A percentile compares a stretch with the other conserved stretches of the same genome.
phyloP scores from a whole-genome alignment of 1,284 basidiomycete species.

The Jaminaea rosea region DNA sequence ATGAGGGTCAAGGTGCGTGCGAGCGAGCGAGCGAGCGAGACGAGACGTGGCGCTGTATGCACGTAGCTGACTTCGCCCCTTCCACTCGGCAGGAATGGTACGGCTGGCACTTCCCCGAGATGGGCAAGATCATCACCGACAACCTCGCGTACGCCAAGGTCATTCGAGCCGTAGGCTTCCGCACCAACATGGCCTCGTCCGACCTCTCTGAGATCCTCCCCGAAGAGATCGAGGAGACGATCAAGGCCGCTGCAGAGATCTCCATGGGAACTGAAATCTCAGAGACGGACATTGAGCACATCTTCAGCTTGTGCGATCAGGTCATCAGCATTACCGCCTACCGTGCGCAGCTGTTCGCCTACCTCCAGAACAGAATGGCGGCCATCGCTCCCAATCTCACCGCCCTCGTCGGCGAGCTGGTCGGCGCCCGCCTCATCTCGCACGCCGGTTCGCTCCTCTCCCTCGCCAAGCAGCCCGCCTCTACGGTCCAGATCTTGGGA shows the following conservation, averaged over 20 bases:
- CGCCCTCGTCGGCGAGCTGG: constrained; percentile 88
- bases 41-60: not conserved
- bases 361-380: constrained; percentile 91
- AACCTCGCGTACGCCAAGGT: constrained; percentile 88
- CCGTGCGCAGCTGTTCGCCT: constrained; percentile 83
- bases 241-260: constrained; percentile 84
- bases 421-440: constrained; percentile 88
- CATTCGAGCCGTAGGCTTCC: constrained; percentile 48
- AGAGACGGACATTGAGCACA: constrained; percentile 87
- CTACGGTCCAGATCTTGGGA: constrained; percentile 94
- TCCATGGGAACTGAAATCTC: constrained; percentile 99
- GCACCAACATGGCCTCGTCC: constrained; percentile 78
- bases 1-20: constrained; percentile 85
- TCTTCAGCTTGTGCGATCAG: constrained; percentile 89
- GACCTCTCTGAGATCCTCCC: constrained; percentile 83
- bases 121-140: constrained; percentile 95
- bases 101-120: constrained; percentile 99
- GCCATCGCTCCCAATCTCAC: constrained; percentile 95
- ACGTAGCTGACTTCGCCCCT: not conserved
- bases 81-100: constrained; percentile 75
- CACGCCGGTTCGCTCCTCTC: constrained; percentile 91
- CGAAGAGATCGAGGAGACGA: constrained; percentile 69
- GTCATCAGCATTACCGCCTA: constrained; percentile 92
- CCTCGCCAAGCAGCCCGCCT: constrained; percentile 92
- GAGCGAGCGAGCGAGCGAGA: not conserved